phyloP scores from a whole-genome alignment of 371 early-diverging fungal genomes.

The Lichtheimia corymbifera region DNA sequence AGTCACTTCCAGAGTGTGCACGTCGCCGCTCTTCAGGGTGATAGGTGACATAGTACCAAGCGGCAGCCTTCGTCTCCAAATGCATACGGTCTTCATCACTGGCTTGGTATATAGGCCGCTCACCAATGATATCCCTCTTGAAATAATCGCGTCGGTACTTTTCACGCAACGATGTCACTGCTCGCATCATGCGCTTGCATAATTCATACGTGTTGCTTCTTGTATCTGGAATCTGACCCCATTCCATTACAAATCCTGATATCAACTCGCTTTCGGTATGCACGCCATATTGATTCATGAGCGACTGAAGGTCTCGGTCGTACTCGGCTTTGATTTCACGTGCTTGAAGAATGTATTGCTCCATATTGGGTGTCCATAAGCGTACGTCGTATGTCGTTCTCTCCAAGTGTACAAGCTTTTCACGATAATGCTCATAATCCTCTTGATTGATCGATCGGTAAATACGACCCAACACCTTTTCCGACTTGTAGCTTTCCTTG shows the following conservation, averaged over 20 bases:
- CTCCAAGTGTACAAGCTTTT: conserved; percentile 13
- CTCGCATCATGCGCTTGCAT: conserved; percentile 42
- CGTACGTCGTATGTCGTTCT: conserved; percentile 43
- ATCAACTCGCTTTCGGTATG: conserved; percentile 52
- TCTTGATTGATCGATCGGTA: conserved; percentile 54
- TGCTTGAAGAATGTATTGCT: conserved; percentile 60
- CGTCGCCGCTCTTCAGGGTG: conserved; percentile 37
- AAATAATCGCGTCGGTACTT: conserved; percentile 48
- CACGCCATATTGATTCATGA: conserved; percentile 74
- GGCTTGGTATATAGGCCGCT: neutral
- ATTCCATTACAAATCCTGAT: conserved; percentile 47
- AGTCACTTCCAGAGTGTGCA: conserved; percentile 23
- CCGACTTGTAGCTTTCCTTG: conserved; percentile 56
- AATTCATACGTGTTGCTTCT: conserved; percentile 50
- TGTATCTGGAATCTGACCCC: conserved; percentile 28
- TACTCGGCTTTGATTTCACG: conserved; percentile 38
- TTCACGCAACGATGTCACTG: conserved; percentile 36
- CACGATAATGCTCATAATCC: conserved; percentile 39
- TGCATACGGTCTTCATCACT: conserved; percentile 17
- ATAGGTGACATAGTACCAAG: conserved; percentile 80
- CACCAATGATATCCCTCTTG: neutral
- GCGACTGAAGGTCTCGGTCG: conserved; percentile 50
- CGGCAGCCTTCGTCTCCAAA: conserved; percentile 63
- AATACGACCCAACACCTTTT: conserved; percentile 64
- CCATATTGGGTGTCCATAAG: conserved; percentile 55